phyloP scores from a whole-genome alignment of 208 protist genomes.

The Trypanosoma congolense region DNA sequence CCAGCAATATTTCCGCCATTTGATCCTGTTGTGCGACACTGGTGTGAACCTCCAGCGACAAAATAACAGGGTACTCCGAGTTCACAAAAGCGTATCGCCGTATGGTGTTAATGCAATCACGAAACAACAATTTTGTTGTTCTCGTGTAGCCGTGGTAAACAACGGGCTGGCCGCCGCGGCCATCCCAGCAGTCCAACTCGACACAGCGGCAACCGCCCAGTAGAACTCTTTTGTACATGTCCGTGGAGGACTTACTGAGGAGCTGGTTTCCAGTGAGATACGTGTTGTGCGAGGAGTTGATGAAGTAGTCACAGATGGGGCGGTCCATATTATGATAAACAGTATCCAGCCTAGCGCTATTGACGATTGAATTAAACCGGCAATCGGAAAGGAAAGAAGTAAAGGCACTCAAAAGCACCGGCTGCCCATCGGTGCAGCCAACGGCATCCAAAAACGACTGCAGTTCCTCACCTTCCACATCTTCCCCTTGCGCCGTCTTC shows the following conservation, averaged over 20 bases:
- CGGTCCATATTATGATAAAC: slow-evolving; percentile 84
- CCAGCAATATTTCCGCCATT: slow-evolving; percentile 37
- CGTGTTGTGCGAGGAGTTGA: slow-evolving; percentile 86
- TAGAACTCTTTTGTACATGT: slow-evolving; percentile 35
- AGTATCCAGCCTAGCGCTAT: slow-evolving; percentile 26
- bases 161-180: slow-evolving; percentile 29
- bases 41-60: slow-evolving; percentile 48
- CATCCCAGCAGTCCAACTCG: slow-evolving; percentile 57
- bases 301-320: slow-evolving; percentile 60
- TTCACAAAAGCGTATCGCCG: slow-evolving; percentile 34
- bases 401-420: slow-evolving; percentile 35
- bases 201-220: slow-evolving; percentile 40
- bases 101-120: slow-evolving; percentile 28
- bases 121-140: slow-evolving; percentile 40
- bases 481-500: slow-evolving; percentile 35
- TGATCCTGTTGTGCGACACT: slow-evolving; percentile 26
- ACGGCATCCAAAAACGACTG: slow-evolving; percentile 35
- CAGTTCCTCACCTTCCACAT: slow-evolving; percentile 24
- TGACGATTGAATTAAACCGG: slow-evolving; percentile 27
- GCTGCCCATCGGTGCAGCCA: slow-evolving; percentile 28
- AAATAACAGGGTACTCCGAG: slow-evolving; percentile 42
- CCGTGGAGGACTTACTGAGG: slow-evolving; percentile 20
- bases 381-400: slow-evolving; percentile 35
- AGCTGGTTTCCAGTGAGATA: slow-evolving; percentile 86
- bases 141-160: slow-evolving; percentile 48